These are phyloP conservation scores for Pythium folliculosum DNA, from an alignment of 352 stramenopile genomes.

Conservation along the genomic window DNA sequence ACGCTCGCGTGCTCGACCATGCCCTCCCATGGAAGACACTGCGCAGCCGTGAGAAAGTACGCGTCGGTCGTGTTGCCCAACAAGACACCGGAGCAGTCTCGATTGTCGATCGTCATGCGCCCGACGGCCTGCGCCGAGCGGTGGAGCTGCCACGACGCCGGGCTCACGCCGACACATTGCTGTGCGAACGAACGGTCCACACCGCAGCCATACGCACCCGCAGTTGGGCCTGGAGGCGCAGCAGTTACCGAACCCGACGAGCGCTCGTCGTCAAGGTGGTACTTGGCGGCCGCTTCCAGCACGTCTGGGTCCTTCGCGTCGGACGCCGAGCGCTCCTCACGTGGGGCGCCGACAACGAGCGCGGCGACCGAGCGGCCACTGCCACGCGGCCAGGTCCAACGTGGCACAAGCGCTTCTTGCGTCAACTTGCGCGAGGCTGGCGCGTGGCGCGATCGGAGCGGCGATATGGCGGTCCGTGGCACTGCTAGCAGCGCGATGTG, in stretches of 20 bases:
- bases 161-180: slow-evolving; percentile 11
- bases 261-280: too few relatives aligned
- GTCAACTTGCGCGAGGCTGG: too few relatives aligned
- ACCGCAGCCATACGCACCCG: neutral
- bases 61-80: slow-evolving; percentile 4
- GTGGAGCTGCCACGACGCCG: slow-evolving; percentile 2
- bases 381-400: too few relatives aligned
- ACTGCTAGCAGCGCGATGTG: neutral
- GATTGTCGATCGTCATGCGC: slow-evolving; percentile 1
- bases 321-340: too few relatives aligned
- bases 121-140: slow-evolving; percentile 9
- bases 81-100: slow-evolving; percentile 3
- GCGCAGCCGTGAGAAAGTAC: slow-evolving; percentile 17
- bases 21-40: neutral
- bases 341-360: too few relatives aligned
- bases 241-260: too few relatives aligned
- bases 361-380: too few relatives aligned
- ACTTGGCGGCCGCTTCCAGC: too few relatives aligned
- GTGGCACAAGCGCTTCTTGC: too few relatives aligned
- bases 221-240: too few relatives aligned
- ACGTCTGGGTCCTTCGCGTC: too few relatives aligned
- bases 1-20: neutral
- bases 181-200: slow-evolving; percentile 8
- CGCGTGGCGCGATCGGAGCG: neutral
- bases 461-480: neutral